Evolutionary conservation across 2,329 filamentous ascomycete species (phyloP).

Genomic region (Plenodomus tracheiphilus): DNA sequence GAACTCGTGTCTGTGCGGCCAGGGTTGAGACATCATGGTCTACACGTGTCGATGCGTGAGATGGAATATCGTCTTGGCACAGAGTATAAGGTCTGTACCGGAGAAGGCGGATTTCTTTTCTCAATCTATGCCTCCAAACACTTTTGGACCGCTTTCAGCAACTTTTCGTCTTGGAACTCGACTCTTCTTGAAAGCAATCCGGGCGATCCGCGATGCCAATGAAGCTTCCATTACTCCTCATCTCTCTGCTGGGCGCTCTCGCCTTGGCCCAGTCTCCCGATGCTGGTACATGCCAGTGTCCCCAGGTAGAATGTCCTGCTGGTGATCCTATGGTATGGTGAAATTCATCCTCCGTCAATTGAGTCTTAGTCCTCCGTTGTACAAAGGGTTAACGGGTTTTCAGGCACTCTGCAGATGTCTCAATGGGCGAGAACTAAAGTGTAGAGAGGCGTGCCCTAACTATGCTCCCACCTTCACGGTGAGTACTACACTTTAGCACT

Average conservation of each 20-base stretch:
- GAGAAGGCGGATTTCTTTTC: no score
- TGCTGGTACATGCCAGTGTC: slow-evolving; percentile 23
- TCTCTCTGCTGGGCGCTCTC: slow-evolving; percentile 20
- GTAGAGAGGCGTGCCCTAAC: slow-evolving; percentile 26
- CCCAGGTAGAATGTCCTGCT: slow-evolving; percentile 30
- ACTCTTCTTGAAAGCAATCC: neutral
- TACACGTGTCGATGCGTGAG: no score
- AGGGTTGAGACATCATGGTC: no score
- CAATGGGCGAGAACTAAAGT: slow-evolving; percentile 29
- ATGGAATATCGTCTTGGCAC: no score
- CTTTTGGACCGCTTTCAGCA: no score
- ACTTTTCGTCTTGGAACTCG: neutral
- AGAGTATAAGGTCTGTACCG: no score
- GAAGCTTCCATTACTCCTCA: slow-evolving; percentile 24
- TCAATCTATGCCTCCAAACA: no score
- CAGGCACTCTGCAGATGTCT: slow-evolving; percentile 34
- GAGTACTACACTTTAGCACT: no score
- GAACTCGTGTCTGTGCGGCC: neutral
- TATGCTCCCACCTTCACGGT: slow-evolving; percentile 16
- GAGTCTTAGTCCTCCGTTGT: rapidly evolving
- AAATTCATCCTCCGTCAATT: no score
- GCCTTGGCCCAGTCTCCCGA: slow-evolving; percentile 18
- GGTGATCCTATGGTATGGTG: slow-evolving; percentile 23
- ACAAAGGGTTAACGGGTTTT: neutral
- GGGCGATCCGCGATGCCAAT: slow-evolving; percentile 4